A percentile compares a stretch with the other conserved stretches of the same genome.
Evolutionary conservation across 768 basidiomycete species (phyloP).

Genomic region (Nevesoporus exiguus): DNA sequence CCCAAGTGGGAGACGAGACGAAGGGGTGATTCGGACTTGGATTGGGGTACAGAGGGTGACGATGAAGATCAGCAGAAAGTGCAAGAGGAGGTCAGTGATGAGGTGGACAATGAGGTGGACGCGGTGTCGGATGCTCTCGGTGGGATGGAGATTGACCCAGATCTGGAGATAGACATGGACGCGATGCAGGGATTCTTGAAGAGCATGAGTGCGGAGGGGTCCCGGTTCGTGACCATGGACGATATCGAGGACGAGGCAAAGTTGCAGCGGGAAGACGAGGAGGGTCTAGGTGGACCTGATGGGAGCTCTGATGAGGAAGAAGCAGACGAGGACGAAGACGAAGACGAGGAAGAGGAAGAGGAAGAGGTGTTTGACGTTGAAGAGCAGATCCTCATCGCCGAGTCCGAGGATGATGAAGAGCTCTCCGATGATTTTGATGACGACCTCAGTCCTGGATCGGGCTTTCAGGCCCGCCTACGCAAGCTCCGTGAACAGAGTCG

Average conservation of each 20-base stretch:
- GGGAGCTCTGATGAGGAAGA: constrained; percentile 30
- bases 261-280: constrained; percentile 49
- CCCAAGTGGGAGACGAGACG: constrained; percentile 49
- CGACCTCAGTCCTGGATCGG: constrained; percentile 29
- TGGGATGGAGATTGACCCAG: constrained; percentile 67
- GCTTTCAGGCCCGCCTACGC: constrained; percentile 37
- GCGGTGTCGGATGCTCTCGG: constrained; percentile 31
- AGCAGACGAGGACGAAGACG: constrained; percentile 22
- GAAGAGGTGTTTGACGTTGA: constrained; percentile 43
- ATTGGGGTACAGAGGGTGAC: constrained; percentile 54
- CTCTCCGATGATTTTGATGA: constrained; percentile 32
- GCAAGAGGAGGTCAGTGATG: too few relatives aligned
- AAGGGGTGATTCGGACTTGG: constrained; percentile 62
- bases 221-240: constrained; percentile 55
- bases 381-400: constrained; percentile 43
- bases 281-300: constrained; percentile 21
- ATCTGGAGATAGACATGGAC: constrained; percentile 42
- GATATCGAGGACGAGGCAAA: constrained; percentile 57
- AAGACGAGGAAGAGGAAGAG: constrained; percentile 34
- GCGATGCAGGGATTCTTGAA: constrained; percentile 55
- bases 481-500: constrained; percentile 29
- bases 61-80: constrained; percentile 26
- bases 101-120: constrained; percentile 25
- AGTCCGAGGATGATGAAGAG: constrained; percentile 25
- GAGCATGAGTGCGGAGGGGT: constrained; percentile 48